Base-by-base conservation (phyloP, 176 grass and related monocot species). In the Hyparrhenia diplandra region DNA sequence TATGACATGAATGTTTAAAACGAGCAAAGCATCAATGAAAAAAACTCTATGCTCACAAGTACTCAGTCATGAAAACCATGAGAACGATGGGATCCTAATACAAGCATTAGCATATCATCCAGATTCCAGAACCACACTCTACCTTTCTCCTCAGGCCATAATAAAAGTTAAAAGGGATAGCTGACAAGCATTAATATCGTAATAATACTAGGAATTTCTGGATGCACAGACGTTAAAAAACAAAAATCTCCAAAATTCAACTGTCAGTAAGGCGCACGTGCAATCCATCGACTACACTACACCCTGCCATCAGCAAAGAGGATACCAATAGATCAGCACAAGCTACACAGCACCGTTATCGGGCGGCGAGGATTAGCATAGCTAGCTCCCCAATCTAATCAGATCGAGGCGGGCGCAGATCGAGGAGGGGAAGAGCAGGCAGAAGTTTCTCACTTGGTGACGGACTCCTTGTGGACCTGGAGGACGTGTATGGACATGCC, bases 401-500 rank as follows among this genome's bases (percentile, higher is more conserved):
- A 31, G 21, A 72, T 71, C n/a, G n/a, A n/a, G n/a, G n/a, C n/a
- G n/a, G n/a, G n/a, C n/a, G n/a, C n/a, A n/a, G n/a, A n/a, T n/a
- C 35, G 21, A 76, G 18, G 32, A 0, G 52, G 67, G 41, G 40
- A 14, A 54, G 27, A 8, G 0, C 36, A 8, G 47, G 10, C 31
- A 18, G 23, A 41, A 18, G 68, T 1, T 24, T 6, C 71, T 85
- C 84, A 99, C 96, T 93, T 99, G 65, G 85, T 93, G 24, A 99
- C 97, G 36, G 93, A 86, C 74, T 99, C 97, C 86, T 99, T 99
- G 85, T 99, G 97, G 65, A 99, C 97, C 88, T 99, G 97, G 13
- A 99, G 89, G 64, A 99, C 97, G 35, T 99, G 97, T 59, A 99
- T 99, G 80, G 97, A 49, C 97, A 99, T 99, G 85, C 97, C 97